Evolutionary conservation across 164 flowering plant species (phyloP).

Genomic region (Dillenia suffruticosa): DNA sequence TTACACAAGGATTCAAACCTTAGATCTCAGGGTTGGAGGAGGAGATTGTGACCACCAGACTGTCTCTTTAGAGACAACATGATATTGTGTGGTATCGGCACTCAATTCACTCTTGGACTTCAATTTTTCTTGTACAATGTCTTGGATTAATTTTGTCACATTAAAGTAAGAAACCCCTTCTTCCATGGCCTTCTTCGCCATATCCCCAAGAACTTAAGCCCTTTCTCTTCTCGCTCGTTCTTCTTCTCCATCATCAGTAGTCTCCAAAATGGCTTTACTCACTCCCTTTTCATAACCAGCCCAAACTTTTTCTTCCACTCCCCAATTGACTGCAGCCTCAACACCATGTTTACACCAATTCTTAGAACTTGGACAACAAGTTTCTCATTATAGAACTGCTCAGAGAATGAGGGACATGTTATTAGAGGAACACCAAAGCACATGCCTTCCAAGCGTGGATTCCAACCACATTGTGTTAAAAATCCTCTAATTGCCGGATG

Average conservation of each 20-base stretch:
- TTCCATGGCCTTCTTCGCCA: conserved; percentile 24
- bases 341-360: conserved; percentile 35
- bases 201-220: conserved; percentile 13
- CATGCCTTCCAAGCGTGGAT: conserved; percentile 29
- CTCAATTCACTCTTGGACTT: too few relatives aligned
- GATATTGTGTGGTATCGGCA: too few relatives aligned
- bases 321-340: conserved; percentile 12
- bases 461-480: conserved; percentile 56
- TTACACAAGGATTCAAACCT: too few relatives aligned
- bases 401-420: conserved; percentile 36
- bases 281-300: conserved; percentile 30
- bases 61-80: too few relatives aligned
- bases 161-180: conserved; percentile 29
- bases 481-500: conserved; percentile 44
- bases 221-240: conserved; percentile 15
- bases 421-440: conserved; percentile 28
- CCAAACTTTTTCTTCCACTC: conserved; percentile 21
- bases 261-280: conserved; percentile 13
- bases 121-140: conserved; percentile 1
- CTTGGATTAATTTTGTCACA: conserved; percentile 13
- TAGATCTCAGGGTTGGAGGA: too few relatives aligned
- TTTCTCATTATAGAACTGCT: conserved; percentile 40
- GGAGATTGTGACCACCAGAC: too few relatives aligned
- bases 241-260: conserved; percentile 18
- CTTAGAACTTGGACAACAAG: conserved; percentile 22